Evolutionary conservation across 345 rosid genomes (phyloP).

Genomic region (Erysimum cheiranthoides): DNA sequence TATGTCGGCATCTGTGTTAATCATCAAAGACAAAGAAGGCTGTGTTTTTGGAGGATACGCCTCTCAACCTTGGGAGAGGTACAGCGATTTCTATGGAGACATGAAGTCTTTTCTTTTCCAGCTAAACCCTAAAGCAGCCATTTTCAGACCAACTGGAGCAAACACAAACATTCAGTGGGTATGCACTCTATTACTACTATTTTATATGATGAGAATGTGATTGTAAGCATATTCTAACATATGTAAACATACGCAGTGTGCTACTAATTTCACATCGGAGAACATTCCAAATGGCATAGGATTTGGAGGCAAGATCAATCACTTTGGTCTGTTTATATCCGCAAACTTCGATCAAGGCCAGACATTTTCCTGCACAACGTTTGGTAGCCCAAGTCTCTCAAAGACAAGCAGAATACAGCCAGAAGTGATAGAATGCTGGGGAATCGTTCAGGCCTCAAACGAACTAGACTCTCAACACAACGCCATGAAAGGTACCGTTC

Average conservation of each 20-base stretch:
- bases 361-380: slow-evolving; percentile 73
- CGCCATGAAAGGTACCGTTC: slow-evolving; percentile 55
- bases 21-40: slow-evolving; percentile 82
- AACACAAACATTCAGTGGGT: slow-evolving; percentile 92
- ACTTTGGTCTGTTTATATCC: slow-evolving; percentile 79
- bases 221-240: not conserved
- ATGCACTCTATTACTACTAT: slow-evolving; percentile 25
- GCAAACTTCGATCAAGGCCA: slow-evolving; percentile 85
- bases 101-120: slow-evolving; percentile 91
- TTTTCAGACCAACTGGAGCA: slow-evolving; percentile 84
- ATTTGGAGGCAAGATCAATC: slow-evolving; percentile 78
- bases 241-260: slow-evolving; percentile 62
- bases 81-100: slow-evolving; percentile 89
- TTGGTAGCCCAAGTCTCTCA: slow-evolving; percentile 81
- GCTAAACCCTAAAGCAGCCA: slow-evolving; percentile 72
- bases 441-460: slow-evolving; percentile 51
- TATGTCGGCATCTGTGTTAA: slow-evolving; percentile 65
- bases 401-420: slow-evolving; percentile 58
- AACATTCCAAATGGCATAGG: slow-evolving; percentile 94
- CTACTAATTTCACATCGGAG: slow-evolving; percentile 82
- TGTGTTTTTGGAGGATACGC: slow-evolving; percentile 88
- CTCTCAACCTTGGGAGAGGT: slow-evolving; percentile 89
- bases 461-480: slow-evolving; percentile 53
- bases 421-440: slow-evolving; percentile 92
- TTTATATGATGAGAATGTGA: not conserved